Evolutionary conservation across 2,329 filamentous ascomycete species (phyloP), one percentile per base, ranked within the genome.

Genomic region (Cercospora sp.): DNA sequence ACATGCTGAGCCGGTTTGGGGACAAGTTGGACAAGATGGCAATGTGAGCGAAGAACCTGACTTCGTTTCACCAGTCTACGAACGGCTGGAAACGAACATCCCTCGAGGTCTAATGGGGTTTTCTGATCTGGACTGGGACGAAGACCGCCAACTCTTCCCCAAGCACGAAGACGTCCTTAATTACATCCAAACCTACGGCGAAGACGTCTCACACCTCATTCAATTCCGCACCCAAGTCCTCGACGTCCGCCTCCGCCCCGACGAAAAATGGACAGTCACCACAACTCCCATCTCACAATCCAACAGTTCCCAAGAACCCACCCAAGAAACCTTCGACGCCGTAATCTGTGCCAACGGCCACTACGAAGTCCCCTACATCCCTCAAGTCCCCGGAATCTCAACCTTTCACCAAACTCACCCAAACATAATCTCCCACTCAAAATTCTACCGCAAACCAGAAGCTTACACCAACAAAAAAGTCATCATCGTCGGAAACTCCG

Each of bases 21-120:
- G 78, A 16, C 62, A 20, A 28, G 71, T 67, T 6, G 39, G 33
- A 3, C 69, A 66, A 53, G 66, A 70, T 65, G 60, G 63, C 16
- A 67, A 68, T 31, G 36, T 67, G 42, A 60, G 64, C 0, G 42
- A 69, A n/a, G 63, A 85, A 0, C 86, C 90, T 5, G 79, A 88
- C 2, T 96, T 94, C 75, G 84, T 92, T n/a, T 92, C 91, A 18
- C 91, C 94, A 3, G 87, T 97, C 80, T 97, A 97, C 78, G 88
- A 93, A 59, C 81, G 85, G 26, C 82, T 97, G 16, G 90, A 97
- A 75, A 93, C 94, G 23, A 98, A 98, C 78, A 93, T 97, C 13
- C 0, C 66, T 3, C 87, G 90, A 67, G 83, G 84, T 0, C 78
- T 97, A 63, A 98, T 98, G 94, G 82, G 85, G 3, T 97, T 89